These are phyloP conservation scores for Globisporangium spiculum DNA, from an alignment of 352 stramenopile genomes.

Conservation along the genomic window DNA sequence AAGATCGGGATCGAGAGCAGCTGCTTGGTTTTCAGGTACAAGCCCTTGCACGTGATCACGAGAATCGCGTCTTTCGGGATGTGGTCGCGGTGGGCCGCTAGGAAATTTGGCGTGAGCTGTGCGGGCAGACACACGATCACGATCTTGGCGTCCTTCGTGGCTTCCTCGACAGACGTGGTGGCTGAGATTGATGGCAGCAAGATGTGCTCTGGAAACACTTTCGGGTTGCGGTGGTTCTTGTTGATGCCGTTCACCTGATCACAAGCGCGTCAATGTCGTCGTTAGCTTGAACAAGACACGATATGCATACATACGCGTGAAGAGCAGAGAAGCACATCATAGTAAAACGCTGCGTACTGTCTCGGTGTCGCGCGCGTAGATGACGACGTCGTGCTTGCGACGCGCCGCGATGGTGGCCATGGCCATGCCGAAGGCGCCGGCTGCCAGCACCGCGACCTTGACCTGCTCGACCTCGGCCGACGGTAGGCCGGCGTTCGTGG, in stretches of 20 bases:
- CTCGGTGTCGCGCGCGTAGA: slow-evolving; percentile 88
- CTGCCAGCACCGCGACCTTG: slow-evolving; percentile 89
- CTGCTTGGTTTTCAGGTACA: slow-evolving; percentile 95
- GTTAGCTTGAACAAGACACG: background rate
- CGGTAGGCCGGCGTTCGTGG: slow-evolving; percentile 66
- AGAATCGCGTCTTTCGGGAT: slow-evolving; percentile 91
- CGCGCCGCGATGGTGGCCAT: slow-evolving; percentile 91
- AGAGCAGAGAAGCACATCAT: background rate
- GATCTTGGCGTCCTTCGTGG: slow-evolving; percentile 84
- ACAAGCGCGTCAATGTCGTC: background rate
- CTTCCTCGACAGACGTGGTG: slow-evolving; percentile 86
- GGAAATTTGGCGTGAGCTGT: slow-evolving; percentile 92
- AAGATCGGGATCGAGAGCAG: slow-evolving; percentile 95
- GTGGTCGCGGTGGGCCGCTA: slow-evolving; percentile 79
- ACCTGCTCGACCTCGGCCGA: slow-evolving; percentile 73
- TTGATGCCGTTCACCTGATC: slow-evolving; percentile 91
- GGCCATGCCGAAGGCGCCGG: slow-evolving; percentile 95
- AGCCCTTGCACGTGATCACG: slow-evolving; percentile 93
- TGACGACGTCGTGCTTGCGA: slow-evolving; percentile 87
- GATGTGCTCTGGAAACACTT: slow-evolving; percentile 89
- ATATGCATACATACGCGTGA: background rate
- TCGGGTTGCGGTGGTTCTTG: slow-evolving; percentile 84
- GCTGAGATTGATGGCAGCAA: slow-evolving; percentile 83
- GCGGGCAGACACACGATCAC: slow-evolving; percentile 96
- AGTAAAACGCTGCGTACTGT: slow-evolving; percentile 11